Evolutionary conservation across 176 grass and related monocot genomes (phyloP).

Genomic region (Juncus effusus): DNA sequence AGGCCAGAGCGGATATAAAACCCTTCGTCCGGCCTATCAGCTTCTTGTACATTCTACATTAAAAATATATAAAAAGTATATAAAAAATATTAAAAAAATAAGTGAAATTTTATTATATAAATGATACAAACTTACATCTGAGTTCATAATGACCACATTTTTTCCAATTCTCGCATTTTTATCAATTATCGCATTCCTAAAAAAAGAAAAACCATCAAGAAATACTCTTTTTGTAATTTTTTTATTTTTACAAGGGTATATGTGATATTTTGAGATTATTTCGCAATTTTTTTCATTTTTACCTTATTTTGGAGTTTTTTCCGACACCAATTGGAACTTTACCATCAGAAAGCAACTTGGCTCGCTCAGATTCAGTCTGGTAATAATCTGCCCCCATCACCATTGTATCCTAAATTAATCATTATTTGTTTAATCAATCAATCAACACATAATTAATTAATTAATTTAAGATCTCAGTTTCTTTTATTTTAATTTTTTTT

Average conservation of each 20-base stretch:
- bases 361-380: slow-evolving; percentile 70
- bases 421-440: no score
- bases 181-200: slow-evolving; percentile 73
- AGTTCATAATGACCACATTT: slow-evolving; percentile 58
- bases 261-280: slow-evolving; percentile 20
- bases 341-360: slow-evolving; percentile 38
- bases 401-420: slow-evolving; percentile 57
- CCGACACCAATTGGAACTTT: slow-evolving; percentile 74
- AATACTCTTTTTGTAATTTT: neutral
- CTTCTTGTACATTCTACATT: slow-evolving; percentile 68
- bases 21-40: slow-evolving; percentile 45
- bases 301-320: slow-evolving; percentile 68
- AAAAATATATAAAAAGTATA: slow-evolving; percentile 16
- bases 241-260: neutral
- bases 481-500: neutral
- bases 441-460: no score
- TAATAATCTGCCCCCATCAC: slow-evolving; percentile 89
- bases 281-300: neutral
- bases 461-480: no score
- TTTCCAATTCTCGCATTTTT: slow-evolving; percentile 83
- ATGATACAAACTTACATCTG: slow-evolving; percentile 38
- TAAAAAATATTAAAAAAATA: slow-evolving; percentile 1
- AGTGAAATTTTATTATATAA: slow-evolving; percentile 14
- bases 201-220: slow-evolving; percentile 23
- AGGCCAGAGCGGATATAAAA: slow-evolving; percentile 83